Conservation (phyloP, 2,329 filamentous ascomycete species). For the Fusarium setosum region DNA sequence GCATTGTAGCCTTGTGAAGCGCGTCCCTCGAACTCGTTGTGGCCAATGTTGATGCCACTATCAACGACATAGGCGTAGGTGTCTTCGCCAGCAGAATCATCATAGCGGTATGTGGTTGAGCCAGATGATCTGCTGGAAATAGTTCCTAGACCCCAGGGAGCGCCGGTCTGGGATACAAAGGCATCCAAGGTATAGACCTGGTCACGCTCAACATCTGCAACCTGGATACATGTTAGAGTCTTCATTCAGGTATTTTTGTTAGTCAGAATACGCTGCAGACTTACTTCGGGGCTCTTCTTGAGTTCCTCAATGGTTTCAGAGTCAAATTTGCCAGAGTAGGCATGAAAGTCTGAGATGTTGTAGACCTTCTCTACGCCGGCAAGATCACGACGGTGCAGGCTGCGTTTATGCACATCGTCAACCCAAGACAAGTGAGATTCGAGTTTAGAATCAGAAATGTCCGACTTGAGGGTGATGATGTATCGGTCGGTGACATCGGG, state of each 20-base stretch:
- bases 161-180: neutral
- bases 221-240: constrained; percentile 11
- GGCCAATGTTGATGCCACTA: constrained; percentile 8
- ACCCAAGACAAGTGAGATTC: constrained; percentile 59
- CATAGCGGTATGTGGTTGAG: constrained; percentile 19
- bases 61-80: constrained; percentile 33
- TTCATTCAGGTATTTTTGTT: neutral
- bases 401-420: constrained; percentile 62
- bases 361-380: constrained; percentile 45
- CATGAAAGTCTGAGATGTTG: constrained; percentile 46
- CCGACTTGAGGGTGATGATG: constrained; percentile 69
- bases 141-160: constrained; percentile 25
- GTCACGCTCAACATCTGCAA: constrained; percentile 31
- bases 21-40: constrained; percentile 25
- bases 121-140: constrained; percentile 26
- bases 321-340: constrained; percentile 57
- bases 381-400: constrained; percentile 57
- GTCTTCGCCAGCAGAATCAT: constrained; percentile 14
- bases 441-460: constrained; percentile 53
- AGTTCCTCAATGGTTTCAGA: constrained; percentile 52
- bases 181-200: constrained; percentile 11
- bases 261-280: neutral
- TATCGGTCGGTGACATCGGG: constrained; percentile 47
- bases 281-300: constrained; percentile 53
- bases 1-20: constrained; percentile 20